phyloP scores from a whole-genome alignment of 352 stramenopile species.

The Hyaloperonospora arabidopsidis region DNA sequence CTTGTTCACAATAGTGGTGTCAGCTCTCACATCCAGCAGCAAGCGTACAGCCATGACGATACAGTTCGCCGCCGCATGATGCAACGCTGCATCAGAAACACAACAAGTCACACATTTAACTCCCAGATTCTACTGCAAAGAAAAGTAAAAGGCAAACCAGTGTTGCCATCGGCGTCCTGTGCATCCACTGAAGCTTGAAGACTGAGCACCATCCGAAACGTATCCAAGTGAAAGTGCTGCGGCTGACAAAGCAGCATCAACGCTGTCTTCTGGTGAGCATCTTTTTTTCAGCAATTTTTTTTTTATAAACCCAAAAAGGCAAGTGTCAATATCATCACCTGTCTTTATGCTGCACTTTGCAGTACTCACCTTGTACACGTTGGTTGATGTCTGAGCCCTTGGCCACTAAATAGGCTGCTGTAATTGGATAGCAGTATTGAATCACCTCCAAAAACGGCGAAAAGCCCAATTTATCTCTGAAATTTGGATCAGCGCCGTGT shows the following conservation, averaged over 20 bases:
- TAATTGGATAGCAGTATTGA: conserved; percentile 66
- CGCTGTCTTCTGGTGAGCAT: conserved; percentile 38
- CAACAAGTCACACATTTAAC: background rate
- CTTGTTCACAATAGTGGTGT: conserved; percentile 39
- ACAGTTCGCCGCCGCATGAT: conserved; percentile 57
- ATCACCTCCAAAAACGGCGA: conserved; percentile 63
- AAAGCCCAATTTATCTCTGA: conserved; percentile 47
- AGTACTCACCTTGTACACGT: conserved; percentile 31
- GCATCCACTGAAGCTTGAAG: conserved; percentile 47
- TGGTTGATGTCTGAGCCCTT: conserved; percentile 66
- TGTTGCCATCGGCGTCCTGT: conserved; percentile 59
- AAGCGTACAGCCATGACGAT: conserved; percentile 57
- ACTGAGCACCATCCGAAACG: conserved; percentile 74
- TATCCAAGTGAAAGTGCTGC: conserved; percentile 73
- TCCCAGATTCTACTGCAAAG: background rate
- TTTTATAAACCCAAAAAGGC: background rate
- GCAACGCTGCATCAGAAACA: conserved; percentile 32
- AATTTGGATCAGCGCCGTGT: conserved; percentile 43
- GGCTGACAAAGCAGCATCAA: conserved; percentile 65
- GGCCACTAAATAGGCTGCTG: conserved; percentile 65
- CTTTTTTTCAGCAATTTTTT: conserved; percentile 8
- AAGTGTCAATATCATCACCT: background rate
- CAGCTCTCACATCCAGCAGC: conserved; percentile 48
- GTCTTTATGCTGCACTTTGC: background rate
- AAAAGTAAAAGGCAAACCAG: conserved; percentile 27